Base-by-base conservation (phyloP, 2,329 filamentous ascomycete genomes). In the Penicillium sp. region DNA sequence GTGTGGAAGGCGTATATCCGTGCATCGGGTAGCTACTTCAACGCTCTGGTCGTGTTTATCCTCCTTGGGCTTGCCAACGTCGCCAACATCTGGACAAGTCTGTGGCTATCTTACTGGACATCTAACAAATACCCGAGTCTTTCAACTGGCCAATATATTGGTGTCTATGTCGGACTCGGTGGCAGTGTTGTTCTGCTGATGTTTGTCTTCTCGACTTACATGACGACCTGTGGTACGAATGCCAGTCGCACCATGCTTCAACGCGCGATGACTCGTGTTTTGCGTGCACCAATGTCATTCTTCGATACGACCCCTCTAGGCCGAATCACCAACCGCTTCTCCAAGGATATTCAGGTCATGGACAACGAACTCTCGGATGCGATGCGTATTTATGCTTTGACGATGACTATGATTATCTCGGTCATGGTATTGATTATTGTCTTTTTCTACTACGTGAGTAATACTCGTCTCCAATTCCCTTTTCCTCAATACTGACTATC, bases 261-360 rank as follows among this genome's bases (percentile, higher is more conserved):
- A 33, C 83, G 87, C 38, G 94, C 95, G 7, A 91, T 98, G 70
- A 87, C 84, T 9, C 85, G 91, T 17, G 92, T 95, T 0, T 76
- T 90, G 9, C 81, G 87, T 51, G 88, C 88, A 3, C 88, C 88
- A 1, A 89, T 90, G 92, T 90, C 91, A 4, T 98, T 98, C 80
- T 98, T 98, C 79, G 95, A 99, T 72, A 98, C 95, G 0, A 98
- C 95, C 0, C 95, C 95, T 0, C 85, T 98, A 1, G 95, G 95
- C 22, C 90, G 94, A 40, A 97, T 98, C 75, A 97, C 93, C 24
- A 98, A 98, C 76, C 91, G 95, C 17, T 98, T 98, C 79, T 96
- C 92, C 35, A 90, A 94, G 69, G 95, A 99, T 72, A 91, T 98
- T 44, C 92, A 97, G 72, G 92, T 95, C 60, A 96, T 98, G 92